Base-by-base conservation (phyloP, 495 filamentous ascomycete genomes). In the Lindgomyces ingoldianus region DNA sequence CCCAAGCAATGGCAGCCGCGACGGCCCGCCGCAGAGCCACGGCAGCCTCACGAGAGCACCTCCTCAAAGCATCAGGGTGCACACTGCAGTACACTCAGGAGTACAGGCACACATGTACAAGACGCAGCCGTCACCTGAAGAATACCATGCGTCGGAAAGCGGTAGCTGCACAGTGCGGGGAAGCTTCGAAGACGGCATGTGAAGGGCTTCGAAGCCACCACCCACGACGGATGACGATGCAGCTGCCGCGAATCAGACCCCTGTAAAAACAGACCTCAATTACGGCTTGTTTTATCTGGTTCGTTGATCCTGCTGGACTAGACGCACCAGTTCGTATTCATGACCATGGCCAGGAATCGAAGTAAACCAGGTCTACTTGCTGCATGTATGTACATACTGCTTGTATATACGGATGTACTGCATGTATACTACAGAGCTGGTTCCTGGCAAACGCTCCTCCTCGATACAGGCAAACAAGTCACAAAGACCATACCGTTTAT, bases 101-200 rank as follows among this genome's bases (percentile, higher is more conserved):
- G n/a, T n/a, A n/a, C n/a, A n/a, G n/a, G n/a, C n/a, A n/a, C n/a
- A n/a, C n/a, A n/a, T n/a, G n/a, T n/a, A n/a, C n/a, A n/a, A n/a
- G n/a, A n/a, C n/a, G n/a, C n/a, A n/a, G n/a, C n/a, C n/a, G n/a
- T n/a, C n/a, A n/a, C n/a, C n/a, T n/a, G 25, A 50, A 50, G 47
- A 55, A 29, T 55, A 56, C 52, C 27, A 29, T 21, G 52, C 42
- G 39, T 42, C 49, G 22, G 25, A 55, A 55, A 39, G 6, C 24
- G 51, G 51, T 19, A 29, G 29, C 3, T 53, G 48, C 33, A 54
- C 24, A 60, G 27, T 62, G 60, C 60, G 60, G 60, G 60, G 60
- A 58, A 58, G 52, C 52, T 42, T 41, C 51, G 14, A 55, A 29
- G 33, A 1, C 18, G 26, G 33, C 60, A 63, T 48, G 42, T 63